Evolutionary conservation across 2,329 filamentous ascomycete genomes (phyloP).

Genomic region (Pseudocercospora cruenta): DNA sequence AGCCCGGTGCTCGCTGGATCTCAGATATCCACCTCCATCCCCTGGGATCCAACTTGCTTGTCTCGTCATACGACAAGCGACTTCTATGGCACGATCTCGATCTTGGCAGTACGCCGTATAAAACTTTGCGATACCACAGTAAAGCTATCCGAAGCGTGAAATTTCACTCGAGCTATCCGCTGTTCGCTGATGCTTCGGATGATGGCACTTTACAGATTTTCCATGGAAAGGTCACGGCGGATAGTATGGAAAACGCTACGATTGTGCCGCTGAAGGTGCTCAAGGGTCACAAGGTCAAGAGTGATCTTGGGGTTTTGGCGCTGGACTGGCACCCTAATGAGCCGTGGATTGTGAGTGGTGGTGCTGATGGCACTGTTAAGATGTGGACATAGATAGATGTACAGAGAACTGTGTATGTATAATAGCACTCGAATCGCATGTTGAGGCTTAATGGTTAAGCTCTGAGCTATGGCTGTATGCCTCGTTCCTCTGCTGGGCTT

Average conservation of each 20-base stretch:
- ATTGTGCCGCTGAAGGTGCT: constrained; percentile 96
- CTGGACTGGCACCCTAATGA: constrained; percentile 94
- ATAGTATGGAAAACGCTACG: constrained; percentile 93
- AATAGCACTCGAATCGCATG: neutral
- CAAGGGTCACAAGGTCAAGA: constrained; percentile 83
- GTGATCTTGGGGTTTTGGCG: constrained; percentile 86
- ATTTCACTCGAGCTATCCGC: constrained; percentile 76
- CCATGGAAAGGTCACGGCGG: constrained; percentile 92
- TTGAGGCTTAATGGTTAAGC: neutral
- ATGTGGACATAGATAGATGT: constrained; percentile 65
- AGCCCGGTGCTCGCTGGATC: constrained; percentile 93
- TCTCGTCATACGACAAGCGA: constrained; percentile 91
- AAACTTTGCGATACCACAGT: constrained; percentile 91
- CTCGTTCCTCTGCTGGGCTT: neutral
- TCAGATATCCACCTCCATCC: constrained; percentile 92
- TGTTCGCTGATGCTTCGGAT: constrained; percentile 94
- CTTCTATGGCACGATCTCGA: constrained; percentile 97
- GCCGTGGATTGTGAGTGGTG: constrained; percentile 92
- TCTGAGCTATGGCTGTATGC: neutral
- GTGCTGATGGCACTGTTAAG: constrained; percentile 88
- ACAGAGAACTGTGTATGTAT: neutral
- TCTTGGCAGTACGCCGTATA: constrained; percentile 86
- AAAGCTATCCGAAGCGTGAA: constrained; percentile 88
- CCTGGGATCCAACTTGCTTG: constrained; percentile 89
- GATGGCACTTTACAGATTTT: constrained; percentile 95